Conservation (phyloP, 192 early-diverging fungal genomes). For the Mortierella claussenii region DNA sequence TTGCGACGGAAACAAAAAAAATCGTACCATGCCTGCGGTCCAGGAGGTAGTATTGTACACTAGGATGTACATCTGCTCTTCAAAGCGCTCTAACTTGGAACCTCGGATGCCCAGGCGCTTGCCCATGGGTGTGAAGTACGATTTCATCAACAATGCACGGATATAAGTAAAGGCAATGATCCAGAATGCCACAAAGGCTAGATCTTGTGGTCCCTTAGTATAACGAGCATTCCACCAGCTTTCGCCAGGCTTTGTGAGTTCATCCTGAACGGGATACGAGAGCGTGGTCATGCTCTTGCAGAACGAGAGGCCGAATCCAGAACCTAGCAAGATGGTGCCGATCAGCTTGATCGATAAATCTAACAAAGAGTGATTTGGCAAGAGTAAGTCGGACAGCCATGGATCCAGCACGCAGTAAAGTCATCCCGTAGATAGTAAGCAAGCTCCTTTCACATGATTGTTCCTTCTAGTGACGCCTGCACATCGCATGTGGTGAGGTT, state of each 20-base stretch:
- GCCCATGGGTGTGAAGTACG: constrained; percentile 57
- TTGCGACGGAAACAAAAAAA: not conserved
- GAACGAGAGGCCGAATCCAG: constrained; percentile 9
- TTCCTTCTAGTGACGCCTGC: too few species aligned
- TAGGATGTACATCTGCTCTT: constrained; percentile 78
- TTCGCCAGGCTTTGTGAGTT: constrained; percentile 22
- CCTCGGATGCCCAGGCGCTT: constrained; percentile 51
- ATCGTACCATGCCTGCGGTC: constrained; percentile 68
- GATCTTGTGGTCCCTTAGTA: constrained; percentile 65
- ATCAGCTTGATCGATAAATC: constrained; percentile 31
- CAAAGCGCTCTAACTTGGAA: constrained; percentile 63
- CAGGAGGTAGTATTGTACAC: constrained; percentile 73
- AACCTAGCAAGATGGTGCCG: constrained; percentile 24
- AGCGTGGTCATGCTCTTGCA: constrained; percentile 37
- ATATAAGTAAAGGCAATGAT: constrained; percentile 71
- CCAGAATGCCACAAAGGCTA: constrained; percentile 74
- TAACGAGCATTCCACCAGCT: constrained; percentile 46
- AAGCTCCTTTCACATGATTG: too few species aligned
- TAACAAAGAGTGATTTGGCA: too few species aligned
- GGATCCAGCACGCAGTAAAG: too few species aligned
- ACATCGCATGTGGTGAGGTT: too few species aligned
- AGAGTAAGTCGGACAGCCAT: too few species aligned
- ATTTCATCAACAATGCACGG: constrained; percentile 67
- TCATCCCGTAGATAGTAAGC: too few species aligned
- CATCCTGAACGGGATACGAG: constrained; percentile 26